These are phyloP conservation scores for Parmales sp. DNA, from an alignment of 108 stramenopile species.

Conservation along the genomic window DNA sequence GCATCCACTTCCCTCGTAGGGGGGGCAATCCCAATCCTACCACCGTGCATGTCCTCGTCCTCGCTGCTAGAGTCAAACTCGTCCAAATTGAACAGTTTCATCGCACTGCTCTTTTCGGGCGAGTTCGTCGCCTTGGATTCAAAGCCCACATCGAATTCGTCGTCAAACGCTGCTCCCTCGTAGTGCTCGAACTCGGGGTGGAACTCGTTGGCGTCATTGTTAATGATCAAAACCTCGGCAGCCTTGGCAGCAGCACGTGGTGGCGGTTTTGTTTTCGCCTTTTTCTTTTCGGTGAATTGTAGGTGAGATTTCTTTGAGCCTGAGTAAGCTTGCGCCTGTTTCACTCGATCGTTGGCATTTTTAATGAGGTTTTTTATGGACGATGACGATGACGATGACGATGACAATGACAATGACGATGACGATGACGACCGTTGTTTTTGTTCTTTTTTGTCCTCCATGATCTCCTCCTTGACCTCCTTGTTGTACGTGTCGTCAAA, in stretches of 20 bases:
- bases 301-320: background rate
- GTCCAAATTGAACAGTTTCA: constrained; percentile 3
- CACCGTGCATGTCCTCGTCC: background rate
- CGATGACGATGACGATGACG: constrained; percentile 1
- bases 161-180: constrained; percentile 7
- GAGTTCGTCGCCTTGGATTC: background rate
- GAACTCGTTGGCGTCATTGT: background rate
- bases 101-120: background rate
- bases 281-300: background rate
- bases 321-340: constrained; percentile 6
- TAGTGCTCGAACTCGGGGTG: constrained; percentile 10
- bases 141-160: constrained; percentile 1
- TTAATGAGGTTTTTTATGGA: background rate
- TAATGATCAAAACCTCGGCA: background rate
- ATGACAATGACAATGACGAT: background rate
- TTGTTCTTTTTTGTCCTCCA: background rate
- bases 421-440: background rate
- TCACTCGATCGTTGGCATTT: background rate
- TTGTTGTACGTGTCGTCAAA: background rate
- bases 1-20: background rate
- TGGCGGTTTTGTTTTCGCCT: background rate
- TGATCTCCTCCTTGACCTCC: background rate
- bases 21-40: constrained; percentile 3
- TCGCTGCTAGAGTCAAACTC: constrained; percentile 3
- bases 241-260: background rate